Percentiles rank a stretch among this genome's conserved stretches.
These are phyloP conservation scores for Ophiostoma angusticollis DNA, from an alignment of 2,329 filamentous ascomycete species.

Conservation along the genomic window DNA sequence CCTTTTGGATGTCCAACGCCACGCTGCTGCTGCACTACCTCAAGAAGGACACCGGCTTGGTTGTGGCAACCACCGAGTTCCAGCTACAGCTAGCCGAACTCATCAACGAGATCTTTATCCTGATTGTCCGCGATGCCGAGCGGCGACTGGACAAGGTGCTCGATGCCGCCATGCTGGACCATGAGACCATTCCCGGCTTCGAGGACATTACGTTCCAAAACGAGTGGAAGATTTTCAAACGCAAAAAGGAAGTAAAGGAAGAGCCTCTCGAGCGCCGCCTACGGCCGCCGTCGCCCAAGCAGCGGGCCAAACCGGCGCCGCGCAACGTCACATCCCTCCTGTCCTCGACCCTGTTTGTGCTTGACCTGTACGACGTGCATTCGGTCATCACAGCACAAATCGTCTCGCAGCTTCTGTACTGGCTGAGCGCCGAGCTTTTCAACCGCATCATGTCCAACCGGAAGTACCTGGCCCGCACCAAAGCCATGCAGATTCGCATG, in stretches of 20 bases:
- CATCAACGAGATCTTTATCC: conserved; percentile 95
- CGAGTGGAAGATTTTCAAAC: conserved; percentile 95
- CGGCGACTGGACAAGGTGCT: conserved; percentile 91
- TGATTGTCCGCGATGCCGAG: conserved; percentile 93
- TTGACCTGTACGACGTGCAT: conserved; percentile 98
- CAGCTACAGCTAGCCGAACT: conserved; percentile 88
- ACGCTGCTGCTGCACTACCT: conserved; percentile 92
- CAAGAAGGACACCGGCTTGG: conserved; percentile 79
- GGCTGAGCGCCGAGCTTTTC: conserved; percentile 91
- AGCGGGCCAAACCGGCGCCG: conserved; percentile 80
- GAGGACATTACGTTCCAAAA: conserved; percentile 96
- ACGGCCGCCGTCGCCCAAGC: conserved; percentile 84
- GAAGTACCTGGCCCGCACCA: conserved; percentile 87
- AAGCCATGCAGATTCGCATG: conserved; percentile 99
- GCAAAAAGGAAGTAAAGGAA: conserved; percentile 78
- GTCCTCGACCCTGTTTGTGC: conserved; percentile 89
- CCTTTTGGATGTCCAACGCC: conserved; percentile 97
- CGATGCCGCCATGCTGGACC: conserved; percentile 86
- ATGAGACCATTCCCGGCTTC: conserved; percentile 94
- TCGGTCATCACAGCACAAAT: conserved; percentile 92
- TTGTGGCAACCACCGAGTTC: conserved; percentile 72
- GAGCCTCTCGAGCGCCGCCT: conserved; percentile 85
- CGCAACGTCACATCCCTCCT: conserved; percentile 91
- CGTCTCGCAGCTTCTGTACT: conserved; percentile 84
- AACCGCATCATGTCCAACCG: conserved; percentile 96